Percentiles rank a stretch among this genome's conserved stretches.
These are phyloP conservation scores for Passiflora organensis DNA, from an alignment of 345 rosid genomes.

Conservation along the genomic window DNA sequence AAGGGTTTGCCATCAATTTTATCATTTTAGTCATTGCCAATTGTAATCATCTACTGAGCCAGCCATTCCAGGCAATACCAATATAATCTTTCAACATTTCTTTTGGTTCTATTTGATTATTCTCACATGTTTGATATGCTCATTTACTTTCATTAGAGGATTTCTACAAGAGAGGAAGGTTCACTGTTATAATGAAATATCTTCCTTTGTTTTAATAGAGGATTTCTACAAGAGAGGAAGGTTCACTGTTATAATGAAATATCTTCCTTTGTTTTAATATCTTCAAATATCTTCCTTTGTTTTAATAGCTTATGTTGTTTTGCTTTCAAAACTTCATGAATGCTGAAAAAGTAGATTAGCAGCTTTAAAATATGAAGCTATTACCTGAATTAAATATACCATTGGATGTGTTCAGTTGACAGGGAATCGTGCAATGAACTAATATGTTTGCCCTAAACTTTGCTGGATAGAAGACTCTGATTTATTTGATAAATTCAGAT, in stretches of 20 bases:
- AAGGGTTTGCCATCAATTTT: conserved; percentile 10
- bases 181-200: background rate
- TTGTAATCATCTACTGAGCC: background rate
- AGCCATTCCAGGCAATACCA: conserved; percentile 7
- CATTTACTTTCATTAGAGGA: background rate
- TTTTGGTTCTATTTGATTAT: background rate
- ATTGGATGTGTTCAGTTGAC: background rate
- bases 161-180: conserved; percentile 1
- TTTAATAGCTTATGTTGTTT: background rate
- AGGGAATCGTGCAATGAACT: background rate
- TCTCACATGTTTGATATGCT: too few relatives aligned
- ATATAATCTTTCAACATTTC: background rate
- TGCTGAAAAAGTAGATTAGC: background rate
- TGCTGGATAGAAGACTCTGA: background rate
- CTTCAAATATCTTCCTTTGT: too few relatives aligned
- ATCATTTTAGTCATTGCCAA: background rate
- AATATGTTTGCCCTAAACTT: background rate
- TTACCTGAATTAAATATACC: background rate
- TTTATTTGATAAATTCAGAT: background rate
- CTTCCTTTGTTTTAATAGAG: background rate
- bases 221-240: conserved; percentile 3
- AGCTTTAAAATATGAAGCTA: background rate
- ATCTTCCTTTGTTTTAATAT: too few relatives aligned
- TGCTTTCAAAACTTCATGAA: background rate
- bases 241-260: background rate